phyloP scores from a whole-genome alignment of 331 rosid genomes.

The Pyrus hybrid region DNA sequence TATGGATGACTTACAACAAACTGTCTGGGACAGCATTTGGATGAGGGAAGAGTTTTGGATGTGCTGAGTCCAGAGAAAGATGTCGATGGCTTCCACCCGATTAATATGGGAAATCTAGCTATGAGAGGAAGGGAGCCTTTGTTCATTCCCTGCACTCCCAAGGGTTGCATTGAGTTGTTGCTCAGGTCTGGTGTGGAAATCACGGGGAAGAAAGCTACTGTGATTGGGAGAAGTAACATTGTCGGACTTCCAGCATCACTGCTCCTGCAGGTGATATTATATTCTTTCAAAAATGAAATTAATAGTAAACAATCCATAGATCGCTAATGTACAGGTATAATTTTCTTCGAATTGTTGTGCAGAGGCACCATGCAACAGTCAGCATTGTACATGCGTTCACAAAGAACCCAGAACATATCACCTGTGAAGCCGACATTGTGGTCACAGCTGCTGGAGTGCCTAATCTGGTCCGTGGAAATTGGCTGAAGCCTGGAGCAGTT shows the following conservation, averaged over 20 bases:
- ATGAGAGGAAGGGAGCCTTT: slow-evolving; percentile 47
- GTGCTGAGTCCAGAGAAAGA: slow-evolving; percentile 39
- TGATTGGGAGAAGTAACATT: slow-evolving; percentile 43
- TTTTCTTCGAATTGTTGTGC: slow-evolving; percentile 12
- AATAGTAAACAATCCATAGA: background rate
- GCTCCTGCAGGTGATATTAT: slow-evolving; percentile 31
- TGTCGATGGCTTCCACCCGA: slow-evolving; percentile 43
- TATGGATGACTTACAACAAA: slow-evolving; percentile 28
- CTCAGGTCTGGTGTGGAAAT: slow-evolving; percentile 40
- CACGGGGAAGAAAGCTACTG: slow-evolving; percentile 35
- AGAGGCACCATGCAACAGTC: slow-evolving; percentile 96
- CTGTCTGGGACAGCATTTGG: slow-evolving; percentile 42
- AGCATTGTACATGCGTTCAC: slow-evolving; percentile 67
- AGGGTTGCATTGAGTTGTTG: slow-evolving; percentile 42
- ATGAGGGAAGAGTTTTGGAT: slow-evolving; percentile 28
- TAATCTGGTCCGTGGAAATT: slow-evolving; percentile 79
- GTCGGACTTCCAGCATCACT: slow-evolving; percentile 40
- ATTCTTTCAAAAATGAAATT: background rate
- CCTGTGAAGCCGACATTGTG: slow-evolving; percentile 79
- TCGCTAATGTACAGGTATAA: background rate
- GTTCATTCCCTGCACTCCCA: slow-evolving; percentile 47
- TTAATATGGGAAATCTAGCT: slow-evolving; percentile 42
- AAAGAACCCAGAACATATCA: slow-evolving; percentile 55
- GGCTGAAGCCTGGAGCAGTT: slow-evolving; percentile 86
- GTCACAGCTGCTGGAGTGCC: slow-evolving; percentile 91